phyloP scores from a whole-genome alignment of 768 basidiomycete genomes.

The Mycena venus region DNA sequence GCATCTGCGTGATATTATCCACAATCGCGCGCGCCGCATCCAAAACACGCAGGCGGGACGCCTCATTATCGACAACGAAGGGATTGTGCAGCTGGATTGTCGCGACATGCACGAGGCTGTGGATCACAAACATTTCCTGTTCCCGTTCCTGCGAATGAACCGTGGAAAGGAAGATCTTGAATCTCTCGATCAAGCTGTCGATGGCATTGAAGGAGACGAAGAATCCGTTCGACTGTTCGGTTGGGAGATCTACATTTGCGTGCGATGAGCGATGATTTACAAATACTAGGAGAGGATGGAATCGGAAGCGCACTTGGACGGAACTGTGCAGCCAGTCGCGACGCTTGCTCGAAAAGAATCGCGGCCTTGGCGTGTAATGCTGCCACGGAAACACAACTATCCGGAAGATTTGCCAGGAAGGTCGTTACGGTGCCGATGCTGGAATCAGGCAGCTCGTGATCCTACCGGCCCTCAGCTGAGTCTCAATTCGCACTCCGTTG shows the following conservation, averaged over 20 bases:
- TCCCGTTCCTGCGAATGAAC: not conserved
- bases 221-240: conserved; percentile 37
- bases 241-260: conserved; percentile 34
- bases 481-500: too few relatives aligned
- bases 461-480: too few relatives aligned
- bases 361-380: too few relatives aligned
- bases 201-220: conserved; percentile 37
- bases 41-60: conserved; percentile 2
- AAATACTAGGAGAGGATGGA: not conserved
- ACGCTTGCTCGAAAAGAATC: too few relatives aligned
- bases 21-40: conserved; percentile 23
- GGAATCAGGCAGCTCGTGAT: not conserved
- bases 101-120: conserved; percentile 40
- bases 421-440: conserved; percentile 22
- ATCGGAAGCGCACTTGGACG: conserved; percentile 34
- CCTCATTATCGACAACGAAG: conserved; percentile 17
- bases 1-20: not conserved
- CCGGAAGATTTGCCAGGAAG: conserved; percentile 16
- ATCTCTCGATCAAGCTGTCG: conserved; percentile 41
- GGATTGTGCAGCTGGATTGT: too few relatives aligned
- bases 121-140: conserved; percentile 37
- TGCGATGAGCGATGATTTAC: not conserved
- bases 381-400: not conserved
- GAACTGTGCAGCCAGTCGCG: too few relatives aligned
- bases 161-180: conserved; percentile 20